Evolutionary conservation across 208 protist species (phyloP).

Genomic region (Trypanosoma scelopori): DNA sequence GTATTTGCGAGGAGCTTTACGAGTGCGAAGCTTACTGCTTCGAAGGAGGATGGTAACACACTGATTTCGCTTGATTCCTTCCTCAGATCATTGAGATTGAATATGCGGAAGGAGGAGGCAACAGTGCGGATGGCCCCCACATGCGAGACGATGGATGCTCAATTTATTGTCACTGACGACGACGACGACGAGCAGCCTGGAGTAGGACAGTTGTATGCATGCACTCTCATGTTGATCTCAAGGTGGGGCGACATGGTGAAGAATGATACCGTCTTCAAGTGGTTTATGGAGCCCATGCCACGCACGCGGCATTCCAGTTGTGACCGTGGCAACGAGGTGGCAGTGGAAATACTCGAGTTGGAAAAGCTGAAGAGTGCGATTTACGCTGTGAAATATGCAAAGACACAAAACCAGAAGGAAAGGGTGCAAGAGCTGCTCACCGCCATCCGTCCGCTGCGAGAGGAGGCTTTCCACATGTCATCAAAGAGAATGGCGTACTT

Average conservation of each 20-base stretch:
- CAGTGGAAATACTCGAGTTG: background rate
- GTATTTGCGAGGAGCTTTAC: conserved; percentile 71
- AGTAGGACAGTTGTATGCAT: conserved; percentile 47
- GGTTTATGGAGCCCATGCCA: conserved; percentile 63
- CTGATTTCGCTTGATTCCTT: conserved; percentile 74
- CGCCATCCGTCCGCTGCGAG: conserved; percentile 52
- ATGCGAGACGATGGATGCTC: conserved; percentile 34
- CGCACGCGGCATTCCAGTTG: conserved; percentile 41
- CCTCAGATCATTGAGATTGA: conserved; percentile 85
- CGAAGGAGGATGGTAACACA: conserved; percentile 53
- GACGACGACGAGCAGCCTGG: conserved; percentile 62
- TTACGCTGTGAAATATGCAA: conserved; percentile 31
- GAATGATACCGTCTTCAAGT: conserved; percentile 38
- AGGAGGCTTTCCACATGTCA: conserved; percentile 57
- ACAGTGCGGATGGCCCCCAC: conserved; percentile 29
- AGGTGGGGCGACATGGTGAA: conserved; percentile 29
- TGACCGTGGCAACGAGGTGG: background rate
- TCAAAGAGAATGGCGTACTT: conserved; percentile 53
- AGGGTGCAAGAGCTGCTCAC: conserved; percentile 43
- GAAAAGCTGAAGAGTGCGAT: conserved; percentile 47
- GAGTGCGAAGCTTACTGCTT: conserved; percentile 55
- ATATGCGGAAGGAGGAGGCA: conserved; percentile 70
- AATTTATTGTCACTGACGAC: conserved; percentile 68
- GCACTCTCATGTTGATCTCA: conserved; percentile 54
- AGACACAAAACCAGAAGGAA: conserved; percentile 30